Evolutionary conservation across 495 filamentous ascomycete genomes (phyloP), one percentile per base, ranked within the genome.

Genomic region (Aspergillus leporis): DNA sequence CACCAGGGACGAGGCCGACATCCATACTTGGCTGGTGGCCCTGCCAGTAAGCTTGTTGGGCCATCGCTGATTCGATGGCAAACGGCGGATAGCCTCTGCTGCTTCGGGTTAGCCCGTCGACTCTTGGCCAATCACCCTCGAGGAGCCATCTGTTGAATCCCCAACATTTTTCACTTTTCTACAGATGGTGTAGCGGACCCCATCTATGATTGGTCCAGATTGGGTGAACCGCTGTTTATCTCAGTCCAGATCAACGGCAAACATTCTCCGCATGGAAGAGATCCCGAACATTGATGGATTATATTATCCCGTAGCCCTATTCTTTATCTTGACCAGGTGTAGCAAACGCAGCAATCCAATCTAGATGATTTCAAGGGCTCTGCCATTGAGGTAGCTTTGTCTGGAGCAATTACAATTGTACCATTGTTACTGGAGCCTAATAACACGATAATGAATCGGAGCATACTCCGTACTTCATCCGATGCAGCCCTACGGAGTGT

Each of bases 41-140:
- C 18, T 47, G 7, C 8, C 43, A 47, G 43, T 22, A 47, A 52
- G 64, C 59, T 67, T 72, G 73, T 75, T 75, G 73, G 69, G 73
- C 68, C 40, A 45, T 13, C 36, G 14, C 7, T 61, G 51, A 53
- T 58, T 59, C 56, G 57, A 47, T 52, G 51, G 59, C 56, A 47
- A 53, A 47, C 43, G 43, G n/a, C 52, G 49, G 57, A 25, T 53
- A 60, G 40, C 30, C 53, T 30, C 34, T 40, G 30, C 64, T 34
- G 5, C 1, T 52, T 61, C 46, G 7, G 64, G 64, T 50, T 58
- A 63, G 40, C 10, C 45, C 30, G 28, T 14, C 12, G 3, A 23
- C 2, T 3, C 10, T 5, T 50, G 18, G 38, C 64, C 60, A 66
- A 66, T 66, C 55, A 61, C 32, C 5, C 13, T 1, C 5, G 7